Evolutionary conservation across 805 yeast genomes (phyloP), one percentile per base, ranked within the genome.

Genomic region (Candida odintsovae): DNA sequence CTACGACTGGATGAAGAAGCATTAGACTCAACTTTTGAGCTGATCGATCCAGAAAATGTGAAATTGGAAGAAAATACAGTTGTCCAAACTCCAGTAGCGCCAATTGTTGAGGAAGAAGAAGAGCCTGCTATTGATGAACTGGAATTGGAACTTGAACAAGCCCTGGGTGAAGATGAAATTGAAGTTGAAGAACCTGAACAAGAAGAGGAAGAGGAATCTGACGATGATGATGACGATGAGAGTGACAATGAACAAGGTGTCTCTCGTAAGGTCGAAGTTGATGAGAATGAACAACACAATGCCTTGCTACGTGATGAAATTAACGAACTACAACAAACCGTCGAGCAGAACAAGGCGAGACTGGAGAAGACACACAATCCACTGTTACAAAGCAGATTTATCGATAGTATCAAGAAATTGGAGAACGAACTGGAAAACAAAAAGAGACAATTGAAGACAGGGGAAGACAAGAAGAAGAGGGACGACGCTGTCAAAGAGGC

Each of bases 271-370:
- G 77, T 69, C 29, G 80, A 73, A 21, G 77, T 71, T 40, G 80
- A 77, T 45, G 77, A 74, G 44, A 79, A 77, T 46, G 75, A 74
- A 42, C 83, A 82, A 55, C 87, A 87, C 62, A 73, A 74, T 54
- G 90, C 86, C 57, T 73, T 89, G 53, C 69, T 94, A 46, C 80
- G 78, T 50, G 98, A 92, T 65, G 97, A 90, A 63, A 82, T 94
- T 47, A 68, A 73, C 7, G 99, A 94, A 59, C 72, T 94, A 50
- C 90, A 86, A 61, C 57, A 75, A 15, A 90, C 92, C 0, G 83
- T 94, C 43, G 79, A 75, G 45, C 83, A 82, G 56, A 90, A 92
- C 58, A 80, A 79, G 62, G 73, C 73, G 40, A 90, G 86, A 56
- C 77, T 88, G 42, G 78, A 75, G 19, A 81, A 82, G 53, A 90